A percentile compares a stretch with the other conserved stretches of the same genome.
Conservation (phyloP, 2,329 filamentous ascomycete species). For the Neofusicoccum parvum region DNA sequence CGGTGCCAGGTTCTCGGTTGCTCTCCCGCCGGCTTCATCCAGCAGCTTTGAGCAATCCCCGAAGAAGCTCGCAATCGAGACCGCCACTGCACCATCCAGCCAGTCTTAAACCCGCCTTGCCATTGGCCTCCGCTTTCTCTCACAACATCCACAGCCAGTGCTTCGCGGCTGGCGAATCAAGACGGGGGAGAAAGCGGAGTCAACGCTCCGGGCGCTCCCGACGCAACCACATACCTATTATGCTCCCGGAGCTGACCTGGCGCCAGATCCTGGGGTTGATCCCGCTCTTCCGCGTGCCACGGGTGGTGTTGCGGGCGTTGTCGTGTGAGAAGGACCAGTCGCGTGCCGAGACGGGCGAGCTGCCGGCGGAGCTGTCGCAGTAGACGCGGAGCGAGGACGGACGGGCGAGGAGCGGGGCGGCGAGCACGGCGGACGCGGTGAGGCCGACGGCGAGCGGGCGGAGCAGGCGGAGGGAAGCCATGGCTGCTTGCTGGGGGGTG, state of each 20-base stretch:
- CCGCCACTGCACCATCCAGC: slow-evolving; percentile 2
- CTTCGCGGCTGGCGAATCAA: too few species aligned
- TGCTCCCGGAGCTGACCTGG: slow-evolving; percentile 51
- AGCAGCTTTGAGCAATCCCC: too few species aligned
- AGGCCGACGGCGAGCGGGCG: slow-evolving; percentile 41
- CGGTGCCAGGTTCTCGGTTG: neutral
- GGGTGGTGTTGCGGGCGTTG: slow-evolving; percentile 44
- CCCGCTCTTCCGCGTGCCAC: slow-evolving; percentile 41
- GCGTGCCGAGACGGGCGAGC: slow-evolving; percentile 32
- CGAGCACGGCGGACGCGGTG: slow-evolving; percentile 32
- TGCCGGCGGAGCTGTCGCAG: slow-evolving; percentile 35
- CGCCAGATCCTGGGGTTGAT: slow-evolving; percentile 45
- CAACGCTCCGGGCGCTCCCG: neutral
- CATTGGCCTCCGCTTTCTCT: too few species aligned
- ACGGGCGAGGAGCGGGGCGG: slow-evolving; percentile 35
- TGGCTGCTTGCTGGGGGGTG: slow-evolving; percentile 22
- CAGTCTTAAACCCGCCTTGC: neutral
- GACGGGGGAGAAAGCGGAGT: neutral
- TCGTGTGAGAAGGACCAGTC: slow-evolving; percentile 40
- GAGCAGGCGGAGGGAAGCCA: slow-evolving; percentile 44
- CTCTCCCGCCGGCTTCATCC: too few species aligned
- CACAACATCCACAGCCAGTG: too few species aligned
- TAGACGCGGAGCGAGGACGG: slow-evolving; percentile 28
- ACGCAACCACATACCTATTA: slow-evolving; percentile 39
- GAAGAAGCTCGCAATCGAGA: slow-evolving; percentile 30